Percentiles rank a stretch among this genome's conserved stretches.
Evolutionary conservation across 192 early-diverging fungal species (phyloP).

Genomic region (Rhizophagus prolifer): DNA sequence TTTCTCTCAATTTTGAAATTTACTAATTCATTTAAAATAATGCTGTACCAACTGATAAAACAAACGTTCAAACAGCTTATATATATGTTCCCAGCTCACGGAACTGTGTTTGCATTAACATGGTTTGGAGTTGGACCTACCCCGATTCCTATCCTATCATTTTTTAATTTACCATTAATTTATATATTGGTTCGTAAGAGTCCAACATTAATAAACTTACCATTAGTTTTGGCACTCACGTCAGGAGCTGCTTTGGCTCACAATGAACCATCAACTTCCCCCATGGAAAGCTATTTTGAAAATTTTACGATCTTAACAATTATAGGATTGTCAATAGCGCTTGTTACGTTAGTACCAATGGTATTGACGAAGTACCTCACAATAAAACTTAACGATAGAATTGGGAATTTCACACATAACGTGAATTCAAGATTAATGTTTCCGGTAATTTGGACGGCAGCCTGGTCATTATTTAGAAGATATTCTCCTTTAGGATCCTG

Average conservation of each 20-base stretch:
- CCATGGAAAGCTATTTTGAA: not conserved
- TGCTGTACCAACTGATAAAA: not conserved
- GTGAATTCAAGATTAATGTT: not conserved
- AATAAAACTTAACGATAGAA: not conserved
- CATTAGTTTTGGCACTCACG: not conserved
- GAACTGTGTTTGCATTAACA: not conserved
- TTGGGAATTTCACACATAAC: not conserved
- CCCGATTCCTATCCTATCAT: not conserved
- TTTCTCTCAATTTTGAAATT: not conserved
- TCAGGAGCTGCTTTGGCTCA: not conserved
- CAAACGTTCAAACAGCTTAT: not conserved
- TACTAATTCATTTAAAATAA: no score
- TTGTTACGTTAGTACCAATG: not conserved
- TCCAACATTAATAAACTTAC: not conserved
- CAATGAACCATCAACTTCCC: not conserved
- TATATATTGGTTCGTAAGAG: not conserved
- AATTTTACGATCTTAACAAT: not conserved
- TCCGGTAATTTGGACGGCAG: not conserved
- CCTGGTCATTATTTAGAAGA: not conserved
- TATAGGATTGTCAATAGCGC: not conserved
- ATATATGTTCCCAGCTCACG: not conserved
- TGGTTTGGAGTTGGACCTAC: not conserved
- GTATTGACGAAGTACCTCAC: not conserved
- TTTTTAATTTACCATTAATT: not conserved
- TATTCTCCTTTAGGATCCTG: slow-evolving; percentile 26